Base-by-base conservation (phyloP, 192 early-diverging fungal species). In the Cetraspora pellucida region DNA sequence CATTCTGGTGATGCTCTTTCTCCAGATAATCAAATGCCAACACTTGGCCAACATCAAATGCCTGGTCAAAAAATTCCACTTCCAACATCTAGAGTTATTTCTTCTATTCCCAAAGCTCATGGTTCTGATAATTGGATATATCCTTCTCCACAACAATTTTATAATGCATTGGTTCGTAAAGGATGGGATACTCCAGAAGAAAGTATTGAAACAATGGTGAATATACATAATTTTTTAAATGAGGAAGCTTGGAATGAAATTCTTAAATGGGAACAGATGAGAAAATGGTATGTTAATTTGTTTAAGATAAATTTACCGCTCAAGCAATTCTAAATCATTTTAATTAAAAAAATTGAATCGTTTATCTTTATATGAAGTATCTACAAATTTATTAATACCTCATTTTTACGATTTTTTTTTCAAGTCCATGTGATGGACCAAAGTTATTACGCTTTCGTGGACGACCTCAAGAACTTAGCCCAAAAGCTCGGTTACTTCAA, bases 191-290 rank as follows among this genome's bases (percentile, higher is more conserved):
- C 93, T 0, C 95, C 95, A 10, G 94, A 93, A 72, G 88, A 90
- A 54, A 88, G 91, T 47, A 87, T 96, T 50, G 92, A 93, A 61
- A 90, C 90, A 1, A 97, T 99, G 93, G 97, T 99, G 0, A 92
- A 95, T 77, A 99, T 99, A 80, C 97, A 99, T 83, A 99, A 99
- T 79, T 96, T 95, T 75, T 86, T 99, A 78, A 99, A 99, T 80
- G 97, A 99, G 78, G 92, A 91, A 68, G 93, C 94, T 46, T 98
- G 97, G 97, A 83, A 90, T 49, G 95, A 99, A 82, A 93, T 99
- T 45, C 81, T 95, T 61, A 93, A 94, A 81, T 99, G 97, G 97
- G 97, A 99, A 78, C 76, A 82, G 10, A 82, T 87, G 75, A 86
- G 87, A 55, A 77, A 86, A 45, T 86, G 81, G 90, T 91, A 85